Evolutionary conservation across 78 protist species (phyloP), one percentile per base, ranked within the genome.

Genomic region (Tieghemostelium lacteum): DNA sequence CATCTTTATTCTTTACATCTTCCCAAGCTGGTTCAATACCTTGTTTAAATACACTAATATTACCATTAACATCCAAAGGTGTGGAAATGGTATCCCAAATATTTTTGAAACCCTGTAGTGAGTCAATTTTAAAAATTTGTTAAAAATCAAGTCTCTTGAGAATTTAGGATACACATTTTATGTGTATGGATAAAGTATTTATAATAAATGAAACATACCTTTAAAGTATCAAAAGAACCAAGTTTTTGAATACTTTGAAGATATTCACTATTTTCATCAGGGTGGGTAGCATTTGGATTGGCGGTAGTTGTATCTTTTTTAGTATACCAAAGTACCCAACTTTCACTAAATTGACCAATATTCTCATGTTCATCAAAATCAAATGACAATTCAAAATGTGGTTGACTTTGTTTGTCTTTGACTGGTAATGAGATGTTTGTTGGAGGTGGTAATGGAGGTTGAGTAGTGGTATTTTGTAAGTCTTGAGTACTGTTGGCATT

Each of bases 1-100:
- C 89, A 83, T 83, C 71, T 55, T 83, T 83, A 69, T 83, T 83
- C 62, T 83, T 83, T 0, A 42, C 4, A 69, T 58, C 67, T 58
- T 83, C 89, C 89, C 89, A 83, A 29, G 89, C 89, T 57, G 89
- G 89, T 12, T 83, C 89, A 58, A 83, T 83, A 60, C 89, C 89
- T 20, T 83, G 78, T 50, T 83, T 83, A 33, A 83, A 83, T n/a
- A 83, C 64, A 69, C 89, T 83, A 3, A 83, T 83, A 60, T 83
- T 83, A 31, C 76, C 76, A 57, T 57, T 14, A 26, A 26, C 29
- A 2, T 83, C 72, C 24, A 83, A 55, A 57, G 89, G 89, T 58
- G 89, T 52, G 22, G 28, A 39, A 37, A 78, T 66, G 36, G 36
- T n/a, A 0, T 52, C 49, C 88, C 88, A 78, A 31, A 64, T 24